phyloP scores from a whole-genome alignment of 768 basidiomycete genomes.

The Scleroderma citrinum region DNA sequence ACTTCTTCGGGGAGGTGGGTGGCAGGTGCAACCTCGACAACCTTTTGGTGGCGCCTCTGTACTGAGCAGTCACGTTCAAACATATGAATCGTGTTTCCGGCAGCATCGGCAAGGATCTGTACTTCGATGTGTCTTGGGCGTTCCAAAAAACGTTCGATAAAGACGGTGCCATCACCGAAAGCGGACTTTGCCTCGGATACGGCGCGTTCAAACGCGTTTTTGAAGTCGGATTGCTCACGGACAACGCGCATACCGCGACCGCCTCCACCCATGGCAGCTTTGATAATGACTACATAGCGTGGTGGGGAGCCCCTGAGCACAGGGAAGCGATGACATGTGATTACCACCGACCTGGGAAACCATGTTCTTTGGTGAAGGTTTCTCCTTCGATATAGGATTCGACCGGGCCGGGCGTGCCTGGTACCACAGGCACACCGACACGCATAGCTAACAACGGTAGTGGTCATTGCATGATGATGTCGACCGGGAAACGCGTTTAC shows the following conservation, averaged over 20 bases:
- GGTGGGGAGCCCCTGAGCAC: slow-evolving; percentile 2
- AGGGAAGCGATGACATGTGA: neutral
- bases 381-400: slow-evolving; percentile 71
- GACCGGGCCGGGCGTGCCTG: slow-evolving; percentile 96
- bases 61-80: slow-evolving; percentile 99
- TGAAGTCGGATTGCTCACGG: slow-evolving; percentile 87
- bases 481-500: slow-evolving; percentile 33
- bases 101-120: slow-evolving; percentile 85
- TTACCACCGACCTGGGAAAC: slow-evolving; percentile 72
- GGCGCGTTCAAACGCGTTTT: slow-evolving; percentile 84
- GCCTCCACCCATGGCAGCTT: slow-evolving; percentile 98
- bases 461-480: slow-evolving; percentile 2
- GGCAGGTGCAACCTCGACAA: slow-evolving; percentile 97
- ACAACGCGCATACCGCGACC: slow-evolving; percentile 99
- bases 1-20: slow-evolving; percentile 89
- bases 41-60: slow-evolving; percentile 96
- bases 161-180: slow-evolving; percentile 98
- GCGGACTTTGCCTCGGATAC: slow-evolving; percentile 94
- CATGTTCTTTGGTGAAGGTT: slow-evolving; percentile 90
- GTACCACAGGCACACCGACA: slow-evolving; percentile 91
- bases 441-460: slow-evolving; percentile 59
- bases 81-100: slow-evolving; percentile 94
- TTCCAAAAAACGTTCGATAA: slow-evolving; percentile 97
- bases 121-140: slow-evolving; percentile 97
- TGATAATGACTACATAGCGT: slow-evolving; percentile 79